These are phyloP conservation scores for Chlamydomonas incerta DNA, from an alignment of 139 green algal genomes.

Conservation along the genomic window DNA sequence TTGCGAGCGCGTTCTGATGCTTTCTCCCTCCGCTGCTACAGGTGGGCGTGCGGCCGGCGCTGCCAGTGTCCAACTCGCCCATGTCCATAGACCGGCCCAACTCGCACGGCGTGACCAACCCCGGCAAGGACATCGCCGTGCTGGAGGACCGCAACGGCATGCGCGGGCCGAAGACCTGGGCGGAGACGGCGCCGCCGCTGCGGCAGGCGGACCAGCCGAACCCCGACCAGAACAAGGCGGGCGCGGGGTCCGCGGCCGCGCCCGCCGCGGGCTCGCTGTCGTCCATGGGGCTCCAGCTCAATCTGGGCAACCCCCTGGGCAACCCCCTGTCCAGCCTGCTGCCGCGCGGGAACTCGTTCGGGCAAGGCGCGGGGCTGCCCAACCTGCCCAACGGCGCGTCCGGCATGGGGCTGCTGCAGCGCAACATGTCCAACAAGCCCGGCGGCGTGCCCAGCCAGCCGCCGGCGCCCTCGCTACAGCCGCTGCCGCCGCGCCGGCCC, in stretches of 20 bases:
- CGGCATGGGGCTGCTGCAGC: neutral
- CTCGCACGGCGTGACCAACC: conserved; percentile 38
- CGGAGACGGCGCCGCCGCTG: conserved; percentile 44
- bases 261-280: conserved; percentile 2
- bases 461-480: neutral
- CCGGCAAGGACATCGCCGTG: conserved; percentile 20
- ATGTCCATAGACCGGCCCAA: conserved; percentile 43
- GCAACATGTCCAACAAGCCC: too few species aligned
- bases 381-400: neutral
- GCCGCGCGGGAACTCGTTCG: conserved; percentile 22
- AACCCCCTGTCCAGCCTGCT: conserved; percentile 26
- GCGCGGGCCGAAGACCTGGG: conserved; percentile 38
- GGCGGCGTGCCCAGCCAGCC: too few species aligned
- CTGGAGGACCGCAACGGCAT: conserved; percentile 51
- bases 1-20: too few species aligned
- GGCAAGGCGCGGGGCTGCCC: neutral
- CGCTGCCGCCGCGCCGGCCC: neutral
- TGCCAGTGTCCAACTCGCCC: conserved; percentile 32
- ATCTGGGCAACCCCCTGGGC: neutral
- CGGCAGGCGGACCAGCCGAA: conserved; percentile 27
- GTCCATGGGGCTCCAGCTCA: conserved; percentile 26
- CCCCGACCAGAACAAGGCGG: conserved; percentile 10
- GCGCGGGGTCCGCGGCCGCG: neutral
- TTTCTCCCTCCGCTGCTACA: neutral
- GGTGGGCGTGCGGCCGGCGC: conserved; percentile 46